Conservation (phyloP, 352 stramenopile genomes). For the Aphanomyces invadans region DNA sequence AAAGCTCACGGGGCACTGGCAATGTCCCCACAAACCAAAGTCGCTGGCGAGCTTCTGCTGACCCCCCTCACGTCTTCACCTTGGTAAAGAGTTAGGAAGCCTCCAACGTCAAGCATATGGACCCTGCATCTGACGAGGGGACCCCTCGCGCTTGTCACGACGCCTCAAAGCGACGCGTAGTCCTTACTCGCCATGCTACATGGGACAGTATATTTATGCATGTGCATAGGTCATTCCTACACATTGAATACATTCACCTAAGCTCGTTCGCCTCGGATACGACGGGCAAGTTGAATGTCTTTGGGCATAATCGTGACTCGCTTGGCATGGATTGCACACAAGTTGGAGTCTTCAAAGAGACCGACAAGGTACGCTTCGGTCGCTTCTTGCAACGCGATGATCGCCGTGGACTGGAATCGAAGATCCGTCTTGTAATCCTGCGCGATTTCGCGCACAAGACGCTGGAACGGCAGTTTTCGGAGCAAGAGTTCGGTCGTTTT, state of each 20-base stretch:
- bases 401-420: conserved; percentile 92
- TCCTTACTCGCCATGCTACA: no score
- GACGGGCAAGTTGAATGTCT: conserved; percentile 91
- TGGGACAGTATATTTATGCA: no score
- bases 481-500: conserved; percentile 91
- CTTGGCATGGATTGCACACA: conserved; percentile 94
- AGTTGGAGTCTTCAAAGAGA: conserved; percentile 94
- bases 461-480: conserved; percentile 85
- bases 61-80: no score
- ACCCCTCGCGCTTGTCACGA: no score
- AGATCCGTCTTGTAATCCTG: conserved; percentile 96
- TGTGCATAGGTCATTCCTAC: background rate
- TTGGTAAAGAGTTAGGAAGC: no score
- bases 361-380: conserved; percentile 91
- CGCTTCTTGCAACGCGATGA: conserved; percentile 87
- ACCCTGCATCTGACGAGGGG: no score
- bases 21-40: no score
- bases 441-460: conserved; percentile 89
- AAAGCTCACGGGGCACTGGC: no score
- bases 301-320: conserved; percentile 96
- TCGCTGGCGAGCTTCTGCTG: no score
- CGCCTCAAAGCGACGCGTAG: no score
- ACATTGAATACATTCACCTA: conserved; percentile 30
- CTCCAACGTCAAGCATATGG: no score
- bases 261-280: conserved; percentile 87